Percentiles rank a stretch among this genome's conserved stretches.
Conservation (phyloP, 2,329 filamentous ascomycete genomes). For the Hypoxylon rubiginosum region DNA sequence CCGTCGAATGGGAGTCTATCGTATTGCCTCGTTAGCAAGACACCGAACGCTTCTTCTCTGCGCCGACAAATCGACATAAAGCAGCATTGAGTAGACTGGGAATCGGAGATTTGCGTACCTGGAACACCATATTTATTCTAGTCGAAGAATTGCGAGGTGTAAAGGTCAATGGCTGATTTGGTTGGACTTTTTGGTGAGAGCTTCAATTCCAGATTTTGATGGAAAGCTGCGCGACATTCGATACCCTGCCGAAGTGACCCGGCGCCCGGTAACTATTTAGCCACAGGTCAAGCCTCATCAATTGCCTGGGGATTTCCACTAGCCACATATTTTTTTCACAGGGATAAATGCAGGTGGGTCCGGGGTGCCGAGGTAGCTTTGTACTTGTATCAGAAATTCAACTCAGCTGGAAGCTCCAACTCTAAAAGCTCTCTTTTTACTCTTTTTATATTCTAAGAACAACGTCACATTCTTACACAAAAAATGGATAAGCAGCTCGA, state of each 20-base stretch:
- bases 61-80: neutral
- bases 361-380: neutral
- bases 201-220: conserved; percentile 38
- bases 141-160: conserved; percentile 31
- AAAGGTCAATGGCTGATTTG: conserved; percentile 44
- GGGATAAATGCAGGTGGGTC: neutral
- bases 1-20: conserved; percentile 62
- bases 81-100: neutral
- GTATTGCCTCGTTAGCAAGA: conserved; percentile 36
- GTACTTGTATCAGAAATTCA: neutral
- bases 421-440: neutral
- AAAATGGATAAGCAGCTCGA: conserved; percentile 74
- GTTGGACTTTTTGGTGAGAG: conserved; percentile 40
- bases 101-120: conserved; percentile 39
- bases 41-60: neutral
- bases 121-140: conserved; percentile 46
- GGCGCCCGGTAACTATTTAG: conserved; percentile 39
- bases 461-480: neutral
- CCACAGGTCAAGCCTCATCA: neutral
- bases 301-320: neutral
- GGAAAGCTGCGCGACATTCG: conserved; percentile 50
- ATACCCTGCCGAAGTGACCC: conserved; percentile 33
- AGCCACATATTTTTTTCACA: neutral
- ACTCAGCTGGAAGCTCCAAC: neutral
- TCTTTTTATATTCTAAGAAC: neutral